Percentiles rank a stretch among this genome's conserved stretches.
Evolutionary conservation across 2,329 filamentous ascomycete genomes (phyloP).

Genomic region (Cucurbitaria berberidis): DNA sequence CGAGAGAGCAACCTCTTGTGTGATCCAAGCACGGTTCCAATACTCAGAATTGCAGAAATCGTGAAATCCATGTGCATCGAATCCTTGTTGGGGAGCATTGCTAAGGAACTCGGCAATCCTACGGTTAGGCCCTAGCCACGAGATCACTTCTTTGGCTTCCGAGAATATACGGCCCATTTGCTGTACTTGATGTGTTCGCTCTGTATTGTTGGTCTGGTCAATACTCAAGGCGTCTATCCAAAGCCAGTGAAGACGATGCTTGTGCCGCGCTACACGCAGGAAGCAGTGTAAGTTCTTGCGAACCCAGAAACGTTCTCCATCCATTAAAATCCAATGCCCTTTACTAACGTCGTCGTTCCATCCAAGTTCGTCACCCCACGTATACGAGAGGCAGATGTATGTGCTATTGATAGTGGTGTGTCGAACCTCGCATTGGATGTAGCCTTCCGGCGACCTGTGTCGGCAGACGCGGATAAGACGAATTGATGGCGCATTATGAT

Average conservation of each 20-base stretch:
- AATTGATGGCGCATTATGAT: neutral
- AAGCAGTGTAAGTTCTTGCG: slow-evolving; percentile 11
- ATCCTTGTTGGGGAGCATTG: neutral
- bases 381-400: slow-evolving; percentile 15
- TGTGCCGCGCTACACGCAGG: neutral
- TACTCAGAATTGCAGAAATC: neutral
- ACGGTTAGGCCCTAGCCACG: neutral
- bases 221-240: slow-evolving; percentile 14
- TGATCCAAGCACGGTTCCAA: slow-evolving; percentile 8
- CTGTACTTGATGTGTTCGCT: slow-evolving; percentile 1
- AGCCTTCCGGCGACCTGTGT: neutral
- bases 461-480: neutral
- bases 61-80: too few relatives aligned
- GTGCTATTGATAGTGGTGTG: slow-evolving; percentile 1
- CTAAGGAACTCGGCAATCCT: neutral
- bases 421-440: slow-evolving; percentile 3
- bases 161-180: slow-evolving; percentile 1
- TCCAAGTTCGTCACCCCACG: too few relatives aligned
- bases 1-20: slow-evolving; percentile 4
- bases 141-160: neutral
- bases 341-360: neutral
- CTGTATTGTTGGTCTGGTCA: slow-evolving; percentile 1
- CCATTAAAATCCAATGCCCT: neutral
- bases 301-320: neutral
- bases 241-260: neutral